Percentiles rank a stretch among this genome's conserved stretches.
phyloP scores from a whole-genome alignment of 345 rosid genomes.

The Cardiospermum halicacabum region DNA sequence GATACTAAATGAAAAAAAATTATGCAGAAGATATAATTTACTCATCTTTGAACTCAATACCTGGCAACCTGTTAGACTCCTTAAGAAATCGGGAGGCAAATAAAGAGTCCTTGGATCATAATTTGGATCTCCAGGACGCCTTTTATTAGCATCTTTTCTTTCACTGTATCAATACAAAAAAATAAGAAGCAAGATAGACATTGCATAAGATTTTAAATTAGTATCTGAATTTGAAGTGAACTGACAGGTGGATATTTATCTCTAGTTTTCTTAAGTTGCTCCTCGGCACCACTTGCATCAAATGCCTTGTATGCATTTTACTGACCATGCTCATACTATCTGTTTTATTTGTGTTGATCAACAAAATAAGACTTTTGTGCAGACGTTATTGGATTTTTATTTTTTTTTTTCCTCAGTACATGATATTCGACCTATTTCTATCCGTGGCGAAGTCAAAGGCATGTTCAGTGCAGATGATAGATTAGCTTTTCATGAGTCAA shows the following conservation, averaged over 20 bases:
- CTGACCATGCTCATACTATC: no score
- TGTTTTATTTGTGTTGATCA: no score
- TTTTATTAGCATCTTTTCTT: constrained; percentile 62
- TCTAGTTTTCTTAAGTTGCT: no score
- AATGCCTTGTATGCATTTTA: no score
- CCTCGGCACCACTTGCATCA: no score
- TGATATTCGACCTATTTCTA: no score
- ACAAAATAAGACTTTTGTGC: no score
- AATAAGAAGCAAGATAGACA: constrained; percentile 14
- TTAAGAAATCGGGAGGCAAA: constrained; percentile 81
- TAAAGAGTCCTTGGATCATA: constrained; percentile 85
- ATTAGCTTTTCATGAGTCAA: background rate
- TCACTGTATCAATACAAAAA: constrained; percentile 37
- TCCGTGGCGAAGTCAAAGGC: no score
- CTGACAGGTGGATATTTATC: background rate
- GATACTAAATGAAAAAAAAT: constrained; percentile 17
- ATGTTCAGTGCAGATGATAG: background rate
- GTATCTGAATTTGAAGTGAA: background rate
- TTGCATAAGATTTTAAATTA: background rate
- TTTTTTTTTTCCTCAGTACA: no score
- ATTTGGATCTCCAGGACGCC: constrained; percentile 63
- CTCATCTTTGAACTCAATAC: constrained; percentile 30
- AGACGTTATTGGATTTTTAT: no score
- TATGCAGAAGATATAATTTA: constrained; percentile 4
- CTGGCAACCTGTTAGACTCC: constrained; percentile 81